Conservation (phyloP, 495 filamentous ascomycete genomes). For the Podospora pseudocomata region DNA sequence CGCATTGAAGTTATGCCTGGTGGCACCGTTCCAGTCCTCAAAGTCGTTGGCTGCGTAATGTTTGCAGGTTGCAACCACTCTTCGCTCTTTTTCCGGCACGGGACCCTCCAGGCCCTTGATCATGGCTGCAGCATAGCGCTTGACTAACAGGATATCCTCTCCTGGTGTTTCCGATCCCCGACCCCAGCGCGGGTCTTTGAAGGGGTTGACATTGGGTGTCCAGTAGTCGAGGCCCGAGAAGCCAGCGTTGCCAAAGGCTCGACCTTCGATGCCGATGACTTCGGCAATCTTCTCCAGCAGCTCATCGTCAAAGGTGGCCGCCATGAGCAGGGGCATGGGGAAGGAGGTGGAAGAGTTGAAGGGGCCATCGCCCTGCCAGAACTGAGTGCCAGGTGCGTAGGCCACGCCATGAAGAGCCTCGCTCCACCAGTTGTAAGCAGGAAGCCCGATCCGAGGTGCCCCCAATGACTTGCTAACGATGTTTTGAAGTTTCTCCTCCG, state of each 20-base stretch:
- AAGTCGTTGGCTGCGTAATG: slow-evolving; percentile 54
- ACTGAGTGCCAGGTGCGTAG: slow-evolving; percentile 34
- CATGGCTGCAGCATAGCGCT: slow-evolving; percentile 38
- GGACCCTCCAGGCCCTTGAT: slow-evolving; percentile 29
- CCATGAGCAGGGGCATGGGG: slow-evolving; percentile 42
- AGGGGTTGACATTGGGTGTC: slow-evolving; percentile 68
- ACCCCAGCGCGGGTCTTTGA: slow-evolving; percentile 49
- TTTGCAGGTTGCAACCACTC: slow-evolving; percentile 36
- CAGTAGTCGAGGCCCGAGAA: slow-evolving; percentile 59
- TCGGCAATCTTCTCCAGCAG: slow-evolving; percentile 41
- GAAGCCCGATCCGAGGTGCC: slow-evolving; percentile 39
- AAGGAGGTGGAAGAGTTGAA: slow-evolving; percentile 49
- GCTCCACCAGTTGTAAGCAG: slow-evolving; percentile 50
- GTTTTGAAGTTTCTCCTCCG: slow-evolving; percentile 41
- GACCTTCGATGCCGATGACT: slow-evolving; percentile 57
- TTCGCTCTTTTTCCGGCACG: slow-evolving; percentile 9
- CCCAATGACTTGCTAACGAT: slow-evolving; percentile 36
- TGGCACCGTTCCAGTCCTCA: slow-evolving; percentile 45
- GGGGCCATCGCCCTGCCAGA: slow-evolving; percentile 27
- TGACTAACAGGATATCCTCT: slow-evolving; percentile 40
- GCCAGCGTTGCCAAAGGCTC: slow-evolving; percentile 64
- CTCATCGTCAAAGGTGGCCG: slow-evolving; percentile 47
- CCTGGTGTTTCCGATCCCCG: slow-evolving; percentile 34
- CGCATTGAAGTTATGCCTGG: slow-evolving; percentile 38
- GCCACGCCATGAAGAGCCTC: slow-evolving; percentile 52